Percentiles rank a stretch among this genome's conserved stretches.
Conservation (phyloP, 73 alveolate species). For the Symbiodinium pilosum region DNA sequence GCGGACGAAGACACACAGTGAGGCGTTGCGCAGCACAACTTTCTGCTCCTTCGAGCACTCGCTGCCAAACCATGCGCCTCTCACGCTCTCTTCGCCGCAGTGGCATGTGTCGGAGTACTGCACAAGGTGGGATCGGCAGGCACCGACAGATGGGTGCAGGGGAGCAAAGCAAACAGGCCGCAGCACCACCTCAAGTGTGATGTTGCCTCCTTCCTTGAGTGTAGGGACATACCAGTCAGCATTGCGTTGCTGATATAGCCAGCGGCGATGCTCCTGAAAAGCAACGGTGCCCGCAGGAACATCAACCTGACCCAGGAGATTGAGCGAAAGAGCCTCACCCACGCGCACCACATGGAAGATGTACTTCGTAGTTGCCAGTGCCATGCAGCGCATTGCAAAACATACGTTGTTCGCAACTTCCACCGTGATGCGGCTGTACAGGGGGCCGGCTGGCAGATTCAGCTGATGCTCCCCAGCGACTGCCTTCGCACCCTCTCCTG, state of each 20-base stretch:
- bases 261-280: background rate
- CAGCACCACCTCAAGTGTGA: background rate
- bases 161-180: slow-evolving; percentile 23
- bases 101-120: background rate
- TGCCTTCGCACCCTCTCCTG: too few species aligned
- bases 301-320: background rate
- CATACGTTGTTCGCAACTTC: slow-evolving; percentile 20
- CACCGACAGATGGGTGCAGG: background rate
- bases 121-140: background rate
- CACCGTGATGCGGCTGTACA: background rate
- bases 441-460: slow-evolving; percentile 2
- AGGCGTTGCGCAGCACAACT: background rate
- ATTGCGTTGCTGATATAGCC: background rate
- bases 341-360: slow-evolving; percentile 30
- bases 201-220: background rate
- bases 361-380: background rate
- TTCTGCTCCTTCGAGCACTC: background rate
- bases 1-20: background rate
- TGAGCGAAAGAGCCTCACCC: slow-evolving; percentile 21
- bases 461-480: background rate
- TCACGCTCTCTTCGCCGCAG: background rate
- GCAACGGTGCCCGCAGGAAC: background rate
- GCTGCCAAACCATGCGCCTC: slow-evolving; percentile 7
- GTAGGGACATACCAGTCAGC: background rate
- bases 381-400: too few species aligned